Evolutionary conservation across 1,139 yeast species (phyloP).

Genomic region (Yamadazyma siamensis): DNA sequence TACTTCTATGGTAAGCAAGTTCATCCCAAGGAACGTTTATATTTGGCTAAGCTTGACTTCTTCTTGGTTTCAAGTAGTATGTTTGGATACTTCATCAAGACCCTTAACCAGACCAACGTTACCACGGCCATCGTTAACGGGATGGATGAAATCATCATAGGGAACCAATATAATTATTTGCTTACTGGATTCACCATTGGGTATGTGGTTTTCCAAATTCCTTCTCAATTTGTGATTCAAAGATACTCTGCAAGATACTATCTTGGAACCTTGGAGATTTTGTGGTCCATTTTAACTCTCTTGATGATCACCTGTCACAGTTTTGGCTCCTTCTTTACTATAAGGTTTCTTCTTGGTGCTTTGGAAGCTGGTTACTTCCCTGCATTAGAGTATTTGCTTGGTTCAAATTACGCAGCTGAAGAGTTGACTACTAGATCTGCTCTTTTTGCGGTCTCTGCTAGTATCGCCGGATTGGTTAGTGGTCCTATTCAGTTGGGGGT

Average conservation of each 20-base stretch:
- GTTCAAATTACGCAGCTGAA: slow-evolving; percentile 27
- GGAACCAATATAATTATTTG: slow-evolving; percentile 53
- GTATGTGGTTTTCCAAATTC: slow-evolving; percentile 57
- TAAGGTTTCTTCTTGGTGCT: slow-evolving; percentile 57
- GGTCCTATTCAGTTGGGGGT: slow-evolving; percentile 38
- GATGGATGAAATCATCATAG: slow-evolving; percentile 51
- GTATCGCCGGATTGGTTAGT: slow-evolving; percentile 27
- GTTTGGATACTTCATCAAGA: slow-evolving; percentile 36
- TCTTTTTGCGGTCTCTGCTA: slow-evolving; percentile 37
- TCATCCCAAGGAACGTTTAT: slow-evolving; percentile 40
- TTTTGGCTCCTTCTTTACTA: slow-evolving; percentile 48
- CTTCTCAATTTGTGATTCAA: slow-evolving; percentile 53
- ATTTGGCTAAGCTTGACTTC: slow-evolving; percentile 41
- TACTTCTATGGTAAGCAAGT: not conserved
- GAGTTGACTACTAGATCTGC: slow-evolving; percentile 43
- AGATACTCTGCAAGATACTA: slow-evolving; percentile 52
- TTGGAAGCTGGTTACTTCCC: slow-evolving; percentile 62
- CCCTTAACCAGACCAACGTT: slow-evolving; percentile 44
- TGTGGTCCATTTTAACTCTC: slow-evolving; percentile 58
- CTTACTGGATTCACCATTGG: slow-evolving; percentile 57
- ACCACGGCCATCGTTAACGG: slow-evolving; percentile 61
- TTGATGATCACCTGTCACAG: slow-evolving; percentile 43
- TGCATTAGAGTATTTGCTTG: slow-evolving; percentile 50
- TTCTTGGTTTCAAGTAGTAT: slow-evolving; percentile 42
- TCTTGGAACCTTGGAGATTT: slow-evolving; percentile 50